These are phyloP conservation scores for Aurantiochytrium sp. DNA, from an alignment of 108 stramenopile genomes.

Conservation along the genomic window DNA sequence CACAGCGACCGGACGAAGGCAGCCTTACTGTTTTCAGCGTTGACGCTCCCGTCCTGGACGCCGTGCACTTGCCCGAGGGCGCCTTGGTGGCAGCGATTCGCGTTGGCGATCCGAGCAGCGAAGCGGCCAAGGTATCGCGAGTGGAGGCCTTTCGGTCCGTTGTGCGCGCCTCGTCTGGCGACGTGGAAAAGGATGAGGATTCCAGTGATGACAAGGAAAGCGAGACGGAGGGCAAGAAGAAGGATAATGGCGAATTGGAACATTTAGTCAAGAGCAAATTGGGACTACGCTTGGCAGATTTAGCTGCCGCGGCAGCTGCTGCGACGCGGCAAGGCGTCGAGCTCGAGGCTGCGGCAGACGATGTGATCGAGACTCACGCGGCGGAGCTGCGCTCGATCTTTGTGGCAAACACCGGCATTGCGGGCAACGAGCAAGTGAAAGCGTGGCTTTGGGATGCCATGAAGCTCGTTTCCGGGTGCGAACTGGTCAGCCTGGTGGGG, in stretches of 20 bases:
- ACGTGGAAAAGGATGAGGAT: too few relatives aligned
- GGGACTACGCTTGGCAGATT: not conserved
- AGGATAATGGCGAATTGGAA: not conserved
- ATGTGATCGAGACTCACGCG: not conserved
- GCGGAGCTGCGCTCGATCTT: not conserved
- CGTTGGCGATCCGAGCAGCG: not conserved
- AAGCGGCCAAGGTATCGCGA: not conserved
- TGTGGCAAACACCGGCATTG: not conserved
- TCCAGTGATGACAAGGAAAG: too few relatives aligned
- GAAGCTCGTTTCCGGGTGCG: not conserved
- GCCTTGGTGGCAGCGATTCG: not conserved
- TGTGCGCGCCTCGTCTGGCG: not conserved
- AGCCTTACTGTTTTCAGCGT: not conserved
- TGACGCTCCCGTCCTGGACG: not conserved
- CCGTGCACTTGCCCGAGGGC: not conserved
- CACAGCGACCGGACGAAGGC: not conserved
- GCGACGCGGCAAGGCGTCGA: not conserved
- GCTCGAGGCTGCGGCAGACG: not conserved
- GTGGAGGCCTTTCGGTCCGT: not conserved
- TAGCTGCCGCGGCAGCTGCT: not conserved
- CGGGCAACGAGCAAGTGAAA: not conserved
- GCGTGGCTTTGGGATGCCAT: not conserved
- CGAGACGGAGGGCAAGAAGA: not conserved
- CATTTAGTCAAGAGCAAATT: not conserved
- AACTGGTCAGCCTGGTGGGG: not conserved